These are phyloP conservation scores for Fusarium nematophilum DNA, from an alignment of 2,329 filamentous ascomycete genomes.

Conservation along the genomic window DNA sequence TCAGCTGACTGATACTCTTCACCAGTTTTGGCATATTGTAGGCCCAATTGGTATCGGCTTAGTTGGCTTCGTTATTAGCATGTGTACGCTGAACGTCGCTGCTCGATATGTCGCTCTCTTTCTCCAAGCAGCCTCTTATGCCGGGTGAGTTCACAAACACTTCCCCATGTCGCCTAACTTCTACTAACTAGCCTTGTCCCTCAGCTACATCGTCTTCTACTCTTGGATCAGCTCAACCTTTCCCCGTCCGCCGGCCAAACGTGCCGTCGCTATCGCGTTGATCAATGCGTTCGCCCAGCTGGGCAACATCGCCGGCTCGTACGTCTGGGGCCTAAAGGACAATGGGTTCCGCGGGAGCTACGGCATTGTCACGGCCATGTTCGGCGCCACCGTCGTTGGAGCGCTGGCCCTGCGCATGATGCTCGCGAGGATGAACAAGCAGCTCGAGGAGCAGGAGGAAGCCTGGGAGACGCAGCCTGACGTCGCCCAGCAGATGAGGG, in stretches of 20 bases:
- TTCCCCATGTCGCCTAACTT: no score
- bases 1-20: neutral
- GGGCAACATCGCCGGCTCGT: slow-evolving; percentile 68
- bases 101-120: slow-evolving; percentile 71
- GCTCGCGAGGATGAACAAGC: slow-evolving; percentile 57
- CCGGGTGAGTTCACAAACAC: slow-evolving; percentile 48
- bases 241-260: slow-evolving; percentile 68
- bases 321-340: slow-evolving; percentile 68
- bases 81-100: slow-evolving; percentile 64
- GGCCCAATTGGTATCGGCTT: slow-evolving; percentile 63
- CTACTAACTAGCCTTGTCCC: no score
- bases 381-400: slow-evolving; percentile 65
- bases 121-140: slow-evolving; percentile 66
- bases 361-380: slow-evolving; percentile 72
- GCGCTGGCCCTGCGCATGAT: slow-evolving; percentile 60
- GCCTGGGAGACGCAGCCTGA: slow-evolving; percentile 49
- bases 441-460: slow-evolving; percentile 55
- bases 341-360: slow-evolving; percentile 72
- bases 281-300: slow-evolving; percentile 68
- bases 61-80: slow-evolving; percentile 69
- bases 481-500: slow-evolving; percentile 55
- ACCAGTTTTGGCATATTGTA: slow-evolving; percentile 69
- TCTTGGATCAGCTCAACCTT: slow-evolving; percentile 67
- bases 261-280: slow-evolving; percentile 68
- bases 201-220: slow-evolving; percentile 63